Conservation (phyloP, 2,329 filamentous ascomycete genomes). For the Diplodia scrobiculata region DNA sequence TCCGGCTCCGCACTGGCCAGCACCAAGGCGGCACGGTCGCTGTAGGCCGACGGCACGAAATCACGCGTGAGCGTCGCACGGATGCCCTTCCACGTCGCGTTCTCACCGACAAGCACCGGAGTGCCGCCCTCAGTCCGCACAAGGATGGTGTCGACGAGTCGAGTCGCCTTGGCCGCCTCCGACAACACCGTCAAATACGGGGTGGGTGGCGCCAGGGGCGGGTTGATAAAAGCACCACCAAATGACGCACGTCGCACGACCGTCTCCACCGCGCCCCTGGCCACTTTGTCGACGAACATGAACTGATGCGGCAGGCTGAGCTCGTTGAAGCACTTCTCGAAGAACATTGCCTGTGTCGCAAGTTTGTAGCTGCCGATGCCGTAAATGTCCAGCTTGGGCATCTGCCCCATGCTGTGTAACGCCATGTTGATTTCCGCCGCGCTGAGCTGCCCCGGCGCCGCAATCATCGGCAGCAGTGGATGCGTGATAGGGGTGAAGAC, state of each 20-base stretch:
- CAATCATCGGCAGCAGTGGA: slow-evolving; percentile 78
- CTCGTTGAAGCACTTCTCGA: slow-evolving; percentile 65
- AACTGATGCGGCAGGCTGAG: slow-evolving; percentile 85
- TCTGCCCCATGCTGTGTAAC: slow-evolving; percentile 74
- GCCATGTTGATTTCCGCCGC: slow-evolving; percentile 82
- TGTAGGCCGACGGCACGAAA: slow-evolving; percentile 79
- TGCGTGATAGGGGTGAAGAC: slow-evolving; percentile 89
- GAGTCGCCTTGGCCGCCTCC: slow-evolving; percentile 75
- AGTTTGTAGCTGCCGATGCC: slow-evolving; percentile 69
- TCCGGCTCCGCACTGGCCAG: slow-evolving; percentile 73
- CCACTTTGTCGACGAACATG: slow-evolving; percentile 69
- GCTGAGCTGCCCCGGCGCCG: slow-evolving; percentile 81
- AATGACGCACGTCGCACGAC: slow-evolving; percentile 74
- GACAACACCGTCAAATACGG: slow-evolving; percentile 67
- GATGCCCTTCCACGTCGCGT: slow-evolving; percentile 83
- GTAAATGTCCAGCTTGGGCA: slow-evolving; percentile 78
- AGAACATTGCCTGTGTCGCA: slow-evolving; percentile 74
- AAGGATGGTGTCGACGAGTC: slow-evolving; percentile 79
- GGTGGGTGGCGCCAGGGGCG: slow-evolving; percentile 62
- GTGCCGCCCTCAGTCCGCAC: slow-evolving; percentile 54
- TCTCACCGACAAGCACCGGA: slow-evolving; percentile 61
- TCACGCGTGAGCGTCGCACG: slow-evolving; percentile 78
- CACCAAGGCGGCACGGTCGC: slow-evolving; percentile 72
- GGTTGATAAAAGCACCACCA: slow-evolving; percentile 79
- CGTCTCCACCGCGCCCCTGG: slow-evolving; percentile 53